These are phyloP conservation scores for Naganishia vishniacii DNA, from an alignment of 768 basidiomycete genomes.

Conservation along the genomic window DNA sequence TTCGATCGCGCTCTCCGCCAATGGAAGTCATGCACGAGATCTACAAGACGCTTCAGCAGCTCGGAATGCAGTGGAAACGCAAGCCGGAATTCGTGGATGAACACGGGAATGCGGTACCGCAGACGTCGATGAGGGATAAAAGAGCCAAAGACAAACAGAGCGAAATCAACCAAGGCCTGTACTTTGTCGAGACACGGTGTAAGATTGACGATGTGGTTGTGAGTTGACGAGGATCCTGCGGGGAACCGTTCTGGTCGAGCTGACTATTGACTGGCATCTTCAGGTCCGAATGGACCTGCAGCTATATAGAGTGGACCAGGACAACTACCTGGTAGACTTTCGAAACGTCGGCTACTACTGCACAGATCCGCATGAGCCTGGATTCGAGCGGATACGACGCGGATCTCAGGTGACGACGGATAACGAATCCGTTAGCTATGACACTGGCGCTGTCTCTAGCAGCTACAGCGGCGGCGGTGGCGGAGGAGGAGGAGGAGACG, in stretches of 20 bases:
- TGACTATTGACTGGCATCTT: constrained; percentile 21
- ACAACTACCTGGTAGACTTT: constrained; percentile 97
- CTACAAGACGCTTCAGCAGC: constrained; percentile 77
- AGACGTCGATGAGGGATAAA: constrained; percentile 54
- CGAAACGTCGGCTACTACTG: constrained; percentile 89
- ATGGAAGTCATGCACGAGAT: constrained; percentile 99
- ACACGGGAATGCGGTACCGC: constrained; percentile 53
- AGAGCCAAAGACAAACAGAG: constrained; percentile 46
- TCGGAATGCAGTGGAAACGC: constrained; percentile 97
- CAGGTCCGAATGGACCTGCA: constrained; percentile 96
- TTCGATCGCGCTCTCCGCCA: constrained; percentile 78
- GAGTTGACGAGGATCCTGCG: constrained; percentile 44
- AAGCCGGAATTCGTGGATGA: constrained; percentile 58
- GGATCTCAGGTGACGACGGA: constrained; percentile 38
- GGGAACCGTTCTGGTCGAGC: neutral
- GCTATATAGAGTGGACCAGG: constrained; percentile 89
- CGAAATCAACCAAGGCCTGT: constrained; percentile 57
- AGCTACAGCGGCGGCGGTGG: constrained; percentile 8
- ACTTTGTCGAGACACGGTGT: constrained; percentile 89
- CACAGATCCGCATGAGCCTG: constrained; percentile 32
- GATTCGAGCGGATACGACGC: constrained; percentile 70
- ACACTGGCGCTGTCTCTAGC: neutral
- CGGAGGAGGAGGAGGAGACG: constrained; percentile 16
- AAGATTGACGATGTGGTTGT: constrained; percentile 88
- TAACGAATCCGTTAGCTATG: constrained; percentile 11